A percentile compares a stretch with the other conserved stretches of the same genome.
Evolutionary conservation across 768 basidiomycete species (phyloP).

Genomic region (Asterophora lycoperdoides): DNA sequence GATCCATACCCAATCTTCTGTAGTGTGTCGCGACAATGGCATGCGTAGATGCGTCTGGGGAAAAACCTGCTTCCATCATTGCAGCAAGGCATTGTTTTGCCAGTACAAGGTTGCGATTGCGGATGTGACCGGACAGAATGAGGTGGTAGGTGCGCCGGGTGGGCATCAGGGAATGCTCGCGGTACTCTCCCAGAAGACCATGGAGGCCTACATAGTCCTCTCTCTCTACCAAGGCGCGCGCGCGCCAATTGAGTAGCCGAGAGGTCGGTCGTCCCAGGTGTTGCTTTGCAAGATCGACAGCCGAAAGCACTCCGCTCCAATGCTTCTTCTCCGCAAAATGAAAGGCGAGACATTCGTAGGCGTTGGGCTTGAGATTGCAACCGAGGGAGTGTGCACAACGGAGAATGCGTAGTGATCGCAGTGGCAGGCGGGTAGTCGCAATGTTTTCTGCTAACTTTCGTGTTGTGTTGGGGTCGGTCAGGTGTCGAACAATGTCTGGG

Average conservation of each 20-base stretch:
- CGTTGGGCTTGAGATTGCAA: constrained; percentile 43
- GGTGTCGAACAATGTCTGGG: constrained; percentile 19
- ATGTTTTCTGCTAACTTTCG: constrained; percentile 29
- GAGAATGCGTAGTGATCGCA: constrained; percentile 42
- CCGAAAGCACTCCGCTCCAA: constrained; percentile 48
- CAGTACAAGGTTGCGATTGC: constrained; percentile 57
- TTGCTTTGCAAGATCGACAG: constrained; percentile 45
- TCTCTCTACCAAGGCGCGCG: constrained; percentile 55
- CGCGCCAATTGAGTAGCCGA: constrained; percentile 68
- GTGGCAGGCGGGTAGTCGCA: constrained; percentile 31
- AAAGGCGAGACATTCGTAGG: constrained; percentile 55
- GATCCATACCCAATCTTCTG: constrained; percentile 55
- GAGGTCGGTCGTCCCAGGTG: constrained; percentile 46
- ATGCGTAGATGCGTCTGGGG: constrained; percentile 54
- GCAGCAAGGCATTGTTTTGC: constrained; percentile 48
- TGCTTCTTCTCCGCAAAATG: constrained; percentile 40
- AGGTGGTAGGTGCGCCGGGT: constrained; percentile 65
- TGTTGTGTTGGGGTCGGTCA: constrained; percentile 30
- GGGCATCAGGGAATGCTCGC: constrained; percentile 39
- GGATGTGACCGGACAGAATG: constrained; percentile 61
- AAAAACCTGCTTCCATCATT: constrained; percentile 57
- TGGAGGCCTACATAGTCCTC: constrained; percentile 44
- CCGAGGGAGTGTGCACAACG: constrained; percentile 47
- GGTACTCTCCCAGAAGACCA: constrained; percentile 48
- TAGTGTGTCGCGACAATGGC: constrained; percentile 56